Conservation (phyloP, 768 basidiomycete genomes). For the Flagelloscypha sp. region DNA sequence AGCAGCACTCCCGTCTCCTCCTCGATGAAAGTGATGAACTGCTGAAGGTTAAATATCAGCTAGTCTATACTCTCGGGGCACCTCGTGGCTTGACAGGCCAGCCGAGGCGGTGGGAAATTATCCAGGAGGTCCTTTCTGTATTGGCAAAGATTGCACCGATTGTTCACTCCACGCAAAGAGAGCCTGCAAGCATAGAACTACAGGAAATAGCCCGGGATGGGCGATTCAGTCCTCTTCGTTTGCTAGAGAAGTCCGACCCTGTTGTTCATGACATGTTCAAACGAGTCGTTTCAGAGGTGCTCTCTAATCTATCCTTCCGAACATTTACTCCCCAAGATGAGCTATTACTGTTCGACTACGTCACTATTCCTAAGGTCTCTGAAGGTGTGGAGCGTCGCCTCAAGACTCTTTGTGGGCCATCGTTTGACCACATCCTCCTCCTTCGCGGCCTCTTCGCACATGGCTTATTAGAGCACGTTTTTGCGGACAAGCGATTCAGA, state of each 20-base stretch:
- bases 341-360: neutral
- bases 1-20: slow-evolving; percentile 14
- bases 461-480: slow-evolving; percentile 14
- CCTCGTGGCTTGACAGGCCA: slow-evolving; percentile 19
- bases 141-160: slow-evolving; percentile 6
- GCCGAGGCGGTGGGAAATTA: slow-evolving; percentile 27
- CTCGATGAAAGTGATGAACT: slow-evolving; percentile 19
- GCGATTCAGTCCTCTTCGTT: slow-evolving; percentile 1
- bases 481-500: slow-evolving; percentile 19
- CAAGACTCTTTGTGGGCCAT: neutral
- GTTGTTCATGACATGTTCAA: neutral
- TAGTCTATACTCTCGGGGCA: slow-evolving; percentile 27
- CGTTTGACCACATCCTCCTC: slow-evolving; percentile 9
- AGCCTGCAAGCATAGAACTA: slow-evolving; percentile 2
- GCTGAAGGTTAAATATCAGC: slow-evolving; percentile 27
- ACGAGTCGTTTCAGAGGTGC: neutral
- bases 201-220: slow-evolving; percentile 4
- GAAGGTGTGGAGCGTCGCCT: neutral
- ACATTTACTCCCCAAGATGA: neutral
- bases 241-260: slow-evolving; percentile 1
- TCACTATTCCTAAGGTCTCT: neutral
- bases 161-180: no score
- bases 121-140: slow-evolving; percentile 10
- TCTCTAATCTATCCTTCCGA: neutral
- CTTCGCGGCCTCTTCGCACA: slow-evolving; percentile 18